Base-by-base conservation (phyloP, 257 asterid genomes). In the Ehretia macrophylla region DNA sequence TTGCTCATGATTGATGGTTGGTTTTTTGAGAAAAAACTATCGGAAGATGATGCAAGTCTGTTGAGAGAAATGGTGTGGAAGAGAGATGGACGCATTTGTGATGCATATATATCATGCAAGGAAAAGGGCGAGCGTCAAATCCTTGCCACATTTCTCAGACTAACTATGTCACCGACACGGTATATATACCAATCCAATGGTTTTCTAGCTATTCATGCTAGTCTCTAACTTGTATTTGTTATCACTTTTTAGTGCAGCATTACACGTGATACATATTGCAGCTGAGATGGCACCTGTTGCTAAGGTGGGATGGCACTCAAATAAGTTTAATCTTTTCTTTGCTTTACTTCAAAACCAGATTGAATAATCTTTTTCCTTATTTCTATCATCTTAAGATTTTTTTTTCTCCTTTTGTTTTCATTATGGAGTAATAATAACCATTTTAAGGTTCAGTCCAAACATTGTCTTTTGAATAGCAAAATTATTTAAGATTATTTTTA, bases 261-360 rank as follows among this genome's bases (percentile, higher is more conserved):
- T 92, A 64, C 94, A 88, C 72, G 75, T 92, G 71, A 76, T 92
- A 75, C 96, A 92, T 72, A 84, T 92, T 58, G 97, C 99, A 56
- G 99, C 95, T 62, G 99, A 92, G 86, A 83, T 92, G 96, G 99
- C 99, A 23, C 99, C 99, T 54, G 97, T 88, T 65, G 99, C 99
- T 18, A 92, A 92, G 99, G 99, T 92, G 83, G 38, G 8, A 60
- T 40, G 56, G 13, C 53, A 64, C 14, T 44, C 14, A 17, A 17
- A 45, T 64, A 35, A 52, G 11, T 56, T 48, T 40, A 21, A 19
- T 60, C 13, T 58, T n/a, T 42, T 69, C 54, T 45, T 52, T 58
- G 32, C 55, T 51, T 53, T 5, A 47, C 35, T 42, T 42, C 16
- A 42, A 42, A 42, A 10, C 2, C 16, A 42, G 8, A 42, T 1